Evolutionary conservation across 495 filamentous ascomycete species (phyloP).

Genomic region (Aspergillus campestris): DNA sequence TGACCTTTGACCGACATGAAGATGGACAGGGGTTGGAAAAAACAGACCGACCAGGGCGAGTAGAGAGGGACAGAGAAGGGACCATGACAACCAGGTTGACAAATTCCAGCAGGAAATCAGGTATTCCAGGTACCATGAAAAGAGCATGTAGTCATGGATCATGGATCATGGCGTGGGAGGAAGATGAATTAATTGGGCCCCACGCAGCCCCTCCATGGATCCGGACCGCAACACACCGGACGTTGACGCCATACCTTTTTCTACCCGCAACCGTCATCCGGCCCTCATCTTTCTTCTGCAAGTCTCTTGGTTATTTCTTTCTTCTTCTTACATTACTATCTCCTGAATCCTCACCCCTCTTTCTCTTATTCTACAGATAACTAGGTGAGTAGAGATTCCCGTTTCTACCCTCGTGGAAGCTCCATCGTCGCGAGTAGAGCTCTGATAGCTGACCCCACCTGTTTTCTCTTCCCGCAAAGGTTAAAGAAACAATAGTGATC

Average conservation of each 20-base stretch:
- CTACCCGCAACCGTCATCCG: constrained; percentile 11
- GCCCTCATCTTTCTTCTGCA: constrained; percentile 9
- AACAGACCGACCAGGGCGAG: too few species aligned
- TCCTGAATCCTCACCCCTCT: too few species aligned
- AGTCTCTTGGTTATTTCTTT: not conserved
- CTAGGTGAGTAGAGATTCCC: too few species aligned
- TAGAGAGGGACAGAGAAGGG: too few species aligned
- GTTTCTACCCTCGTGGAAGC: too few species aligned
- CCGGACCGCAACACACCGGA: constrained; percentile 37
- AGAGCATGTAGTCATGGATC: not conserved
- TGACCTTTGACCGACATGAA: constrained; percentile 1
- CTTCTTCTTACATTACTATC: not conserved
- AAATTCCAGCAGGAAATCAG: too few species aligned
- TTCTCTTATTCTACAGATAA: too few species aligned
- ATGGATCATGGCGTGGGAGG: not conserved
- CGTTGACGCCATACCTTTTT: constrained; percentile 20
- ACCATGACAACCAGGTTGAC: too few species aligned
- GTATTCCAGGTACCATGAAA: not conserved
- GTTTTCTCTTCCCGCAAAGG: not conserved
- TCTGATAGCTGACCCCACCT: not conserved
- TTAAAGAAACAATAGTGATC: constrained; percentile 24
- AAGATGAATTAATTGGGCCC: constrained; percentile 13
- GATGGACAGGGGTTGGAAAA: not conserved
- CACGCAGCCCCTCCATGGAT: constrained; percentile 22
- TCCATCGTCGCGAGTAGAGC: too few species aligned